These are phyloP conservation scores for Aspergillus hiratsukae DNA, from an alignment of 2,329 filamentous ascomycete genomes.

Conservation along the genomic window DNA sequence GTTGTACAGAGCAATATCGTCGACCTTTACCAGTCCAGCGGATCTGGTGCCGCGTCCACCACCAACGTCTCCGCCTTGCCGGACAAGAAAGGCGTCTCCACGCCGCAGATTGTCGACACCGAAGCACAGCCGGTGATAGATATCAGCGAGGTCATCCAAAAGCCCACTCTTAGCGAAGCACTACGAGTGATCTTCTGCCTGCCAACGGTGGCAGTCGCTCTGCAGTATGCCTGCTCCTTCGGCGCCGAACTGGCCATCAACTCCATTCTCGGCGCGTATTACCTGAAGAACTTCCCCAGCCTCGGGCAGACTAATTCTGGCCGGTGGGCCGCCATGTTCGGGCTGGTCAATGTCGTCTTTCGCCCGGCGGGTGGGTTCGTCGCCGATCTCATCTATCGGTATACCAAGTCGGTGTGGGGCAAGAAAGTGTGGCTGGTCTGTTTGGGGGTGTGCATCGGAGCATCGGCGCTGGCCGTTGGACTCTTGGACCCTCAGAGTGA, in stretches of 20 bases:
- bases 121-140: constrained; percentile 33
- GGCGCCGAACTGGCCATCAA: constrained; percentile 59
- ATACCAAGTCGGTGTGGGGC: constrained; percentile 51
- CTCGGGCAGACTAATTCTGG: constrained; percentile 54
- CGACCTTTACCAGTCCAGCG: constrained; percentile 23
- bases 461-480: constrained; percentile 59
- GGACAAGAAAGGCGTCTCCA: constrained; percentile 30
- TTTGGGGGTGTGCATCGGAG: constrained; percentile 54
- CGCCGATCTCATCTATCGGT: constrained; percentile 53
- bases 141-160: constrained; percentile 34
- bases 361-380: constrained; percentile 49
- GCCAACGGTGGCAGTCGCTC: constrained; percentile 50
- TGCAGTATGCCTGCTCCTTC: constrained; percentile 58
- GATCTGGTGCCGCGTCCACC: constrained; percentile 21
- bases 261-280: constrained; percentile 57
- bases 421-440: constrained; percentile 61
- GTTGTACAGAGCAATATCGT: constrained; percentile 22
- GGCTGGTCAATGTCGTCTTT: constrained; percentile 48
- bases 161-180: constrained; percentile 57
- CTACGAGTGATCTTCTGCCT: constrained; percentile 60
- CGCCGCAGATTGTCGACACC: constrained; percentile 20
- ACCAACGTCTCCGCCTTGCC: constrained; percentile 13
- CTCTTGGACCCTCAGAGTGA: constrained; percentile 57
- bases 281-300: constrained; percentile 51
- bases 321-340: constrained; percentile 54